Conservation (phyloP, 2,329 filamentous ascomycete species). For the Bipolaris zeicola region DNA sequence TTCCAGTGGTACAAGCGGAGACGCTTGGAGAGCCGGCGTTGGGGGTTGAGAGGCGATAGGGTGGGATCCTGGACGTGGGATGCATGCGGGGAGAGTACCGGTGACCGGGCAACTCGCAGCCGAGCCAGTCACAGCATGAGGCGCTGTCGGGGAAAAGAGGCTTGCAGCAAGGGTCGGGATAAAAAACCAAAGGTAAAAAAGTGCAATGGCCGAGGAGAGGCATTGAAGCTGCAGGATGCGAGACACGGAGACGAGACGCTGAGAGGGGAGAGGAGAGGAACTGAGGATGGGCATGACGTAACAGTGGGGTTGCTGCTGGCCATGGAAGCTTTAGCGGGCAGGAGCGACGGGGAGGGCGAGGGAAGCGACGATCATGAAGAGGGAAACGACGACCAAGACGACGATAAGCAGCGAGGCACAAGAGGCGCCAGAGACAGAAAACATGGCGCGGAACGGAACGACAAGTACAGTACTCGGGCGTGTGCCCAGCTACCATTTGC, state of each 20-base stretch:
- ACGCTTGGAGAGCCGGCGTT: conserved; percentile 11
- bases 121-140: conserved; percentile 27
- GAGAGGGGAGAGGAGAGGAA: neutral
- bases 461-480: neutral
- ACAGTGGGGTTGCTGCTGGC: conserved; percentile 5
- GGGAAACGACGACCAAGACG: neutral
- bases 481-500: neutral
- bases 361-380: neutral
- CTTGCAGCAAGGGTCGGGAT: conserved; percentile 12
- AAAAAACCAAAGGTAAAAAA: conserved; percentile 10
- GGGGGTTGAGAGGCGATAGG: neutral
- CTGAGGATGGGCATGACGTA: conserved; percentile 6
- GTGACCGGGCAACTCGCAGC: conserved; percentile 4
- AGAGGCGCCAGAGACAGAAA: neutral
- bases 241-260: neutral
- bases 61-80: neutral
- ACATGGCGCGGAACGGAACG: neutral
- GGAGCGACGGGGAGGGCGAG: conserved; percentile 1
- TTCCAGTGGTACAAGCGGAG: neutral
- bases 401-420: neutral
- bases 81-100: conserved; percentile 3
- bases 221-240: neutral
- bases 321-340: conserved; percentile 7
- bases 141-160: conserved; percentile 4
- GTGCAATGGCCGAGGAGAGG: neutral